These are phyloP conservation scores for Saccharata proteae DNA, from an alignment of 2,329 filamentous ascomycete species.

Conservation along the genomic window DNA sequence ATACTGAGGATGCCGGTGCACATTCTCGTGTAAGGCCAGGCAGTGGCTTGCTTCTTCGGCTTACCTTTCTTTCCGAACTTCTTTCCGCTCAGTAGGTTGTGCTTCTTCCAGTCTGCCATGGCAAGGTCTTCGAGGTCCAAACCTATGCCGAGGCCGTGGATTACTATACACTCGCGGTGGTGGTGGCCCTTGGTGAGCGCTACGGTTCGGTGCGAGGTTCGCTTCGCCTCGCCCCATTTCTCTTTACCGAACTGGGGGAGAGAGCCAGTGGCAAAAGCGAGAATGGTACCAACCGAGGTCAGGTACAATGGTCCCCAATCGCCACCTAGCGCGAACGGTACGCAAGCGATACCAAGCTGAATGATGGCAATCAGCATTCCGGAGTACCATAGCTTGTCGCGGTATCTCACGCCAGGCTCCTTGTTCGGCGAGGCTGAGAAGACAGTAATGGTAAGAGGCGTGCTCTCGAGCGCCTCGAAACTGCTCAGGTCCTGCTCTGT, in stretches of 20 bases:
- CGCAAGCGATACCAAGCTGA: constrained; percentile 1
- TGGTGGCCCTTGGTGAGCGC: constrained; percentile 5
- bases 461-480: too few species aligned
- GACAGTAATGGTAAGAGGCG: too few species aligned
- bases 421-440: too few species aligned
- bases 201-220: too few species aligned
- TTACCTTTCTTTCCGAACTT: not conserved
- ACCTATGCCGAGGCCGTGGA: not conserved
- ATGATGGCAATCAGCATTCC: not conserved
- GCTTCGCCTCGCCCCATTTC: constrained; percentile 2
- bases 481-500: too few species aligned
- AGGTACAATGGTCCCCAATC: constrained; percentile 2
- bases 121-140: constrained; percentile 6
- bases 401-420: too few species aligned
- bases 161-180: constrained; percentile 2
- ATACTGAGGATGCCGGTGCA: not conserved
- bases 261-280: constrained; percentile 1
- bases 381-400: too few species aligned
- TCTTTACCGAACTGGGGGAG: constrained; percentile 4
- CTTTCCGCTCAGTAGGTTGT: too few species aligned
- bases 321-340: constrained; percentile 1
- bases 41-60: not conserved
- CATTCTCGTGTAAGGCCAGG: not conserved
- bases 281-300: not conserved
- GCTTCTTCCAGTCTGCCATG: too few species aligned